Percentiles rank a stretch among this genome's conserved stretches.
Conservation (phyloP, 306 rosid species). For the Cucumis hystrix region DNA sequence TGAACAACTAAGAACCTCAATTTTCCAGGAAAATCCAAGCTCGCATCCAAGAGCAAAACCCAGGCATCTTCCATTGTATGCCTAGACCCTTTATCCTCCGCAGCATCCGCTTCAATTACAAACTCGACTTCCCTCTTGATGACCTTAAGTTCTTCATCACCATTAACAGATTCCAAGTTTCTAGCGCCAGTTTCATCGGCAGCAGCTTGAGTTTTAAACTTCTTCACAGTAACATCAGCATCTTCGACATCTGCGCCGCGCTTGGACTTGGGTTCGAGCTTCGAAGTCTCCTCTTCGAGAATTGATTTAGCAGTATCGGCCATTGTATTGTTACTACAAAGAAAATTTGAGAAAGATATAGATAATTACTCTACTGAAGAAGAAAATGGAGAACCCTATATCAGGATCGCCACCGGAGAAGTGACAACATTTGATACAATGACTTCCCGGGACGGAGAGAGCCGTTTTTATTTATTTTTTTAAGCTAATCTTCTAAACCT, state of each 20-base stretch:
- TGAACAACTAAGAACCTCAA: constrained; percentile 35
- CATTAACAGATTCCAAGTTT: neutral
- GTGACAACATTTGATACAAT: neutral
- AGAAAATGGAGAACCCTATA: neutral
- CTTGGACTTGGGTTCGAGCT: constrained; percentile 17
- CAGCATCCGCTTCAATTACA: constrained; percentile 61
- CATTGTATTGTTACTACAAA: neutral
- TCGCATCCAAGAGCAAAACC: constrained; percentile 55
- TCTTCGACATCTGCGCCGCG: constrained; percentile 16
- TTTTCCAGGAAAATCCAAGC: constrained; percentile 38
- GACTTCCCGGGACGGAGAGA: neutral
- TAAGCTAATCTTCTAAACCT: too few relatives aligned
- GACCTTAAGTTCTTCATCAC: neutral
- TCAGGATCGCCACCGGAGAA: neutral
- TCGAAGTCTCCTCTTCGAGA: constrained; percentile 3
- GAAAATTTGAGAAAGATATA: neutral
- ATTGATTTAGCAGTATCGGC: constrained; percentile 4
- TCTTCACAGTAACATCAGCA: constrained; percentile 15
- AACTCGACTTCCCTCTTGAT: constrained; percentile 19
- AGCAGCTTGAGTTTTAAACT: constrained; percentile 21
- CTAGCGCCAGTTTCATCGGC: neutral
- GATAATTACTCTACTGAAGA: neutral
- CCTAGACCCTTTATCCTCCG: constrained; percentile 80
- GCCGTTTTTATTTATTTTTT: too few relatives aligned
- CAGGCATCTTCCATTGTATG: constrained; percentile 78